Evolutionary conservation across 108 stramenopile genomes (phyloP).

Genomic region (Thalassiosira profunda): DNA sequence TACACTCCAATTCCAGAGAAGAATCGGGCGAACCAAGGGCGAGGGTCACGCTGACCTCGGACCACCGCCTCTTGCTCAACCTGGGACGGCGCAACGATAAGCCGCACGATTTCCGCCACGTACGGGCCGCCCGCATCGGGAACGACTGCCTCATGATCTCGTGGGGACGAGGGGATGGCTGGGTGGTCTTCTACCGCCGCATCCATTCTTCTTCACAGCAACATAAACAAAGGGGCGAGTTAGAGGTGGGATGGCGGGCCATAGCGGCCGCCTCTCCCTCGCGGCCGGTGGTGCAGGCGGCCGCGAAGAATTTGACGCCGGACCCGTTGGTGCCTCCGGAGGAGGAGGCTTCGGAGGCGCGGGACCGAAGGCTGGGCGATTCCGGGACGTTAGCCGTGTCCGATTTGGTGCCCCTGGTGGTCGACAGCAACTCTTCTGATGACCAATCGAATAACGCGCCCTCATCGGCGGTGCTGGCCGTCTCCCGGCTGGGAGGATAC

Average conservation of each 20-base stretch:
- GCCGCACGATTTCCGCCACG: slow-evolving; percentile 44
- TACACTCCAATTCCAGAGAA: too few species aligned
- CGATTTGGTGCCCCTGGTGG: slow-evolving; percentile 40
- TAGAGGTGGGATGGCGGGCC: slow-evolving; percentile 41
- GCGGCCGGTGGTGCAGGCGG: slow-evolving; percentile 24
- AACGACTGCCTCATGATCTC: slow-evolving; percentile 73
- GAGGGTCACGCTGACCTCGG: slow-evolving; percentile 27
- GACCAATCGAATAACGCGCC: slow-evolving; percentile 7
- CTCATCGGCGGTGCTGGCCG: slow-evolving; percentile 50
- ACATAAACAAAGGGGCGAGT: slow-evolving; percentile 9
- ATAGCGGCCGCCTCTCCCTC: slow-evolving; percentile 29
- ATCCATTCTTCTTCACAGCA: slow-evolving; percentile 9
- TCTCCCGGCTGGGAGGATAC: slow-evolving; percentile 79
- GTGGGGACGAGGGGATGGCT: slow-evolving; percentile 81
- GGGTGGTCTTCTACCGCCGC: slow-evolving; percentile 72
- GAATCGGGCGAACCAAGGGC: too few species aligned
- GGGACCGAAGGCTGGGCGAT: too few species aligned
- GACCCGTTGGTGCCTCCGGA: background rate
- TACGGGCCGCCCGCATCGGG: slow-evolving; percentile 63
- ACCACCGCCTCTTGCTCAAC: slow-evolving; percentile 8
- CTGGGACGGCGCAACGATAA: background rate
- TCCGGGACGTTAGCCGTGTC: slow-evolving; percentile 31
- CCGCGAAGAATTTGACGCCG: slow-evolving; percentile 14
- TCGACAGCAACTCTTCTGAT: background rate
- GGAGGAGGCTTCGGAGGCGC: background rate